Conservation (phyloP, 2,329 filamentous ascomycete species). For the Westerdykella ornata region DNA sequence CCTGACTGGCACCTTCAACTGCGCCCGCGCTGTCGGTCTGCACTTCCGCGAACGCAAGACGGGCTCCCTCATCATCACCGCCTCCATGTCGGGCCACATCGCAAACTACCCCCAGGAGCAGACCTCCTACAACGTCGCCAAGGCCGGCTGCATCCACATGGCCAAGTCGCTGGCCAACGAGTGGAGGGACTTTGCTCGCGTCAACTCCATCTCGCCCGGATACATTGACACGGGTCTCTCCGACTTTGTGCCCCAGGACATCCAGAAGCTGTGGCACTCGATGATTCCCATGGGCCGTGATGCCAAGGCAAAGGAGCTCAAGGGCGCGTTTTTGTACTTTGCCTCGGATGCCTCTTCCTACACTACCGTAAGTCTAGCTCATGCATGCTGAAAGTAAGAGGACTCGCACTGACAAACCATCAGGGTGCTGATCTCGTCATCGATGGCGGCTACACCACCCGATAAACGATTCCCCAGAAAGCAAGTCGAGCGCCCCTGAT, state of each 20-base stretch:
- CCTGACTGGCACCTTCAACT: slow-evolving; percentile 80
- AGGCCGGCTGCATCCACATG: slow-evolving; percentile 61
- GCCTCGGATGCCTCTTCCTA: slow-evolving; percentile 77
- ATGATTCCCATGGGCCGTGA: slow-evolving; percentile 78
- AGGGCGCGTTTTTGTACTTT: slow-evolving; percentile 75
- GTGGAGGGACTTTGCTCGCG: slow-evolving; percentile 62
- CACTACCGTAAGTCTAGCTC: slow-evolving; percentile 53
- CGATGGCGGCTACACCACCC: slow-evolving; percentile 62
- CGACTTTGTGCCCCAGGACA: slow-evolving; percentile 60
- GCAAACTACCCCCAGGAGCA: slow-evolving; percentile 77
- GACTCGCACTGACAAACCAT: slow-evolving; percentile 35
- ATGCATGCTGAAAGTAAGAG: background rate
- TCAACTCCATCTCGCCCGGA: slow-evolving; percentile 61
- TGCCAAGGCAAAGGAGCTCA: slow-evolving; percentile 67
- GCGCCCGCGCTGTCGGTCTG: slow-evolving; percentile 78
- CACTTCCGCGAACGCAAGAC: slow-evolving; percentile 63
- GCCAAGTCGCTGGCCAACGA: slow-evolving; percentile 60
- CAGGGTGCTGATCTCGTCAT: slow-evolving; percentile 60
- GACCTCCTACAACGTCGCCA: slow-evolving; percentile 44
- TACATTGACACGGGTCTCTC: slow-evolving; percentile 63
- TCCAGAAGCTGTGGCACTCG: slow-evolving; percentile 65
- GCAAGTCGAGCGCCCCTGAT: too few relatives aligned
- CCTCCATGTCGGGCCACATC: slow-evolving; percentile 72
- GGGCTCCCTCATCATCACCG: slow-evolving; percentile 60
- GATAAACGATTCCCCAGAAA: slow-evolving; percentile 25